A percentile compares a stretch with the other conserved stretches of the same genome.
Evolutionary conservation across 768 basidiomycete species (phyloP).

Genomic region (Kwoniella dendrophila): DNA sequence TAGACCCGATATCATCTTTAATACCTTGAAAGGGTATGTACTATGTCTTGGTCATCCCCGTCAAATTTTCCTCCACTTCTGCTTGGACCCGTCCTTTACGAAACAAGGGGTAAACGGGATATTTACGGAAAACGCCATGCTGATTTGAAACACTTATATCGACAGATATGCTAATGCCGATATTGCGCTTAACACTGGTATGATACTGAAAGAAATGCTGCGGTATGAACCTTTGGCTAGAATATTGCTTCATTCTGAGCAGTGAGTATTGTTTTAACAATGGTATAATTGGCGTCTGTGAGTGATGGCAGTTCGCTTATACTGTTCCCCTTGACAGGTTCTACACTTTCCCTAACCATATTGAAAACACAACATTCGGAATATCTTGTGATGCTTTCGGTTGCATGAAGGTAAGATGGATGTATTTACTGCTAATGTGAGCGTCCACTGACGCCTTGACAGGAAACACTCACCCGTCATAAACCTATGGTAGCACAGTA

Average conservation of each 20-base stretch:
- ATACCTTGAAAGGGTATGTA: slow-evolving; percentile 70
- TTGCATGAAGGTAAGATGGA: slow-evolving; percentile 70
- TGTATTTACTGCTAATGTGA: neutral
- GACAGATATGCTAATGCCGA: slow-evolving; percentile 88
- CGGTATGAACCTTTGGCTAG: slow-evolving; percentile 87
- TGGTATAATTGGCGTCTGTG: neutral
- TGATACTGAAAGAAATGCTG: slow-evolving; percentile 97
- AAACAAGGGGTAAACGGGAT: neutral
- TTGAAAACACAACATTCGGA: slow-evolving; percentile 96
- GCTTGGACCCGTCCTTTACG: neutral
- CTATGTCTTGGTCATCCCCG: neutral
- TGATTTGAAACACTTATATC: neutral
- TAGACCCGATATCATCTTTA: slow-evolving; percentile 74
- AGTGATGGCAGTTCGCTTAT: neutral
- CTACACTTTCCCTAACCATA: slow-evolving; percentile 93
- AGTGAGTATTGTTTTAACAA: slow-evolving; percentile 68
- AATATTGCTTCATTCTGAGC: slow-evolving; percentile 86
- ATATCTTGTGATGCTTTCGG: slow-evolving; percentile 98
- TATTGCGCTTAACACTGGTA: slow-evolving; percentile 93
- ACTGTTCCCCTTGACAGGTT: slow-evolving; percentile 64
- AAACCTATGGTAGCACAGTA: slow-evolving; percentile 98
- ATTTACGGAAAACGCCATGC: neutral
- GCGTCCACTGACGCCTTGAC: too few relatives aligned
- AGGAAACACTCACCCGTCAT: slow-evolving; percentile 91
- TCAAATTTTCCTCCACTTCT: neutral